Conservation (phyloP, 257 asterid species). For the Cordia subcordata region DNA sequence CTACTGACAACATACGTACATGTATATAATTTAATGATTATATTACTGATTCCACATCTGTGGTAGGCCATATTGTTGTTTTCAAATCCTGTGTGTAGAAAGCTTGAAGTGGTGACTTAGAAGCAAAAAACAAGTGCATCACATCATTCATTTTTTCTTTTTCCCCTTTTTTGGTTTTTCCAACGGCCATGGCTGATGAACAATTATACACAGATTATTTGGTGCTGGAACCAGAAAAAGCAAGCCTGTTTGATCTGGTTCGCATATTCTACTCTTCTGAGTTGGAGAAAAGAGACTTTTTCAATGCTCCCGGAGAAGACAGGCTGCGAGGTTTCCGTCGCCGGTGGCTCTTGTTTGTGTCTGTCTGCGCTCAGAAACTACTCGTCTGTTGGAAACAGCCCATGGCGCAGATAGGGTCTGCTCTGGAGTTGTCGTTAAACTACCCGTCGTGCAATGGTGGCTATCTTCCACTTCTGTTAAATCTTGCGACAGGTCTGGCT, state of each 20-base stretch:
- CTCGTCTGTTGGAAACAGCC: conserved; percentile 36
- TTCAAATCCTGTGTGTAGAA: neutral
- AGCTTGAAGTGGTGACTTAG: neutral
- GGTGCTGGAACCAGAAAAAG: conserved; percentile 36
- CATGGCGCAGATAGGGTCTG: conserved; percentile 31
- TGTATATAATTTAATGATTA: no score
- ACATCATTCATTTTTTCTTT: neutral
- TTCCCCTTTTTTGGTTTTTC: neutral
- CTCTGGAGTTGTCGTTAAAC: conserved; percentile 40
- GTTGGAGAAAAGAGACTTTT: conserved; percentile 30
- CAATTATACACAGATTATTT: conserved; percentile 34
- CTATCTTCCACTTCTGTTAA: conserved; percentile 28
- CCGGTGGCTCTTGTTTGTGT: conserved; percentile 60
- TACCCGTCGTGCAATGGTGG: conserved; percentile 55
- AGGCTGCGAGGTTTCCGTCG: conserved; percentile 18
- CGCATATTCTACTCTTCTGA: conserved; percentile 35
- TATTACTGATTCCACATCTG: neutral
- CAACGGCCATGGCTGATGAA: conserved; percentile 16
- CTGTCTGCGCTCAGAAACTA: conserved; percentile 39
- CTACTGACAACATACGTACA: no score
- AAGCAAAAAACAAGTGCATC: conserved; percentile 1
- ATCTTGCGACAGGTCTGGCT: conserved; percentile 36
- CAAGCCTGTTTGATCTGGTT: conserved; percentile 35
- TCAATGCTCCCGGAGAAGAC: conserved; percentile 15
- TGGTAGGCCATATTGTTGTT: neutral